Conservation (phyloP, 1,284 basidiomycete species). For the Cryptococcus hybrid region DNA sequence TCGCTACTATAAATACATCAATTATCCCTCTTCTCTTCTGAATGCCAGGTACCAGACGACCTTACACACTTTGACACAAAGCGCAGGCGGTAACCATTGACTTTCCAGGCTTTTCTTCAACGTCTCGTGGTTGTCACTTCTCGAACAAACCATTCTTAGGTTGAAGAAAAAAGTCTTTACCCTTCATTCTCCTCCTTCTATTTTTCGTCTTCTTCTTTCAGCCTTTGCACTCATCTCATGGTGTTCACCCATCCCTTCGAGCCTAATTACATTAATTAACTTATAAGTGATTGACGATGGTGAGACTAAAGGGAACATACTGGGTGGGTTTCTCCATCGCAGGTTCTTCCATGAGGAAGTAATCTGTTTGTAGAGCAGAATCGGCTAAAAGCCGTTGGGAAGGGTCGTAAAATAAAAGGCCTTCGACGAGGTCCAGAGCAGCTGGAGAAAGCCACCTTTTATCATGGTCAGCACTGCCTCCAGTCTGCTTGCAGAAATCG, state of each 20-base stretch:
- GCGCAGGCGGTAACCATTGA: too few relatives aligned
- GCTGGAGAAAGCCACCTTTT: constrained; percentile 75
- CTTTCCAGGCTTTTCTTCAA: too few relatives aligned
- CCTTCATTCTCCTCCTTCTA: neutral
- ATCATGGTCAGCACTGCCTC: neutral
- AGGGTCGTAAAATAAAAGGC: constrained; percentile 81
- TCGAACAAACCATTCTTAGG: too few relatives aligned
- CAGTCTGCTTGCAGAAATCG: neutral
- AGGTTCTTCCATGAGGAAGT: constrained; percentile 80
- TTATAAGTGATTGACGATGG: neutral
- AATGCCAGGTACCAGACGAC: too few relatives aligned
- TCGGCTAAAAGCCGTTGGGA: constrained; percentile 67
- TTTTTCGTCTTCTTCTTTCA: constrained; percentile 19
- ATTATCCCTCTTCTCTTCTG: too few relatives aligned
- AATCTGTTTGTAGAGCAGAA: constrained; percentile 74
- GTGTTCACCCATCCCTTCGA: constrained; percentile 40
- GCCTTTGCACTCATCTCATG: constrained; percentile 49
- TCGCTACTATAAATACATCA: neutral
- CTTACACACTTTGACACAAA: too few relatives aligned
- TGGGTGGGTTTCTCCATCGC: constrained; percentile 68
- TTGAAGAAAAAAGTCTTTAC: too few relatives aligned
- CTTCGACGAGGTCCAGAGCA: constrained; percentile 79
- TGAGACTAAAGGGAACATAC: constrained; percentile 55
- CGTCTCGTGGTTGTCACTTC: too few relatives aligned
- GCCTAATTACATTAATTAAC: constrained; percentile 8